Evolutionary conservation across 352 stramenopile species (phyloP), one percentile per base, ranked within the genome.

Genomic region (Thraustochytrium sp.): DNA sequence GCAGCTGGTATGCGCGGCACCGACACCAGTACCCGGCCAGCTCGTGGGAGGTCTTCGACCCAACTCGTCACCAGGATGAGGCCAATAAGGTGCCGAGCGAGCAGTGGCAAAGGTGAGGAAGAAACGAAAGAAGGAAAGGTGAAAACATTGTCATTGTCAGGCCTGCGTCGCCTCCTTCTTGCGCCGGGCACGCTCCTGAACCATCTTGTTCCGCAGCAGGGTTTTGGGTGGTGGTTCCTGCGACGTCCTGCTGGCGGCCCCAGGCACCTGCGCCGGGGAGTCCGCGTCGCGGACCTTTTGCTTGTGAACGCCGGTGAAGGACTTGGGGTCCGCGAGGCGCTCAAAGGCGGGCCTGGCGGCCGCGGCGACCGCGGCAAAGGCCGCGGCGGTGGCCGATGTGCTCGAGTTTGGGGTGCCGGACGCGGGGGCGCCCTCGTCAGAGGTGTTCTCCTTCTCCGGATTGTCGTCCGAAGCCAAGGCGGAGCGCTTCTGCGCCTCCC

Each of bases 21-120:
- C 98, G 98, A 82, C 97, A 99, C 85, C 98, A 99, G 86, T 99
- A 99, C 82, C 97, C 97, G n/a, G 96, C 95, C 0, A 97, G 90
- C 89, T 92, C 96, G 63, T 99, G 96, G 97, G 96, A 99, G 90
- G 89, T 96, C 88, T 82, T 85, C 21, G 77, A 85, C 37, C 61
- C 59, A 46, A 72, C 31, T n/a, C n/a, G n/a, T n/a, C n/a, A n/a
- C n/a, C n/a, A n/a, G n/a, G n/a, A n/a, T n/a, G n/a, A n/a, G n/a
- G n/a, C n/a, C n/a, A n/a, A n/a, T n/a, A n/a, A n/a, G n/a, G n/a
- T n/a, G n/a, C n/a, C n/a, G n/a, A n/a, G n/a, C n/a, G n/a, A n/a
- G n/a, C n/a, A n/a, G n/a, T n/a, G n/a, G n/a, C n/a, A n/a, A n/a
- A n/a, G n/a, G n/a, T n/a, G n/a, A n/a, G n/a, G n/a, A n/a, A n/a